Evolutionary conservation across 2,329 filamentous ascomycete species (phyloP).

Genomic region (Arthrinium phaeospermum): DNA sequence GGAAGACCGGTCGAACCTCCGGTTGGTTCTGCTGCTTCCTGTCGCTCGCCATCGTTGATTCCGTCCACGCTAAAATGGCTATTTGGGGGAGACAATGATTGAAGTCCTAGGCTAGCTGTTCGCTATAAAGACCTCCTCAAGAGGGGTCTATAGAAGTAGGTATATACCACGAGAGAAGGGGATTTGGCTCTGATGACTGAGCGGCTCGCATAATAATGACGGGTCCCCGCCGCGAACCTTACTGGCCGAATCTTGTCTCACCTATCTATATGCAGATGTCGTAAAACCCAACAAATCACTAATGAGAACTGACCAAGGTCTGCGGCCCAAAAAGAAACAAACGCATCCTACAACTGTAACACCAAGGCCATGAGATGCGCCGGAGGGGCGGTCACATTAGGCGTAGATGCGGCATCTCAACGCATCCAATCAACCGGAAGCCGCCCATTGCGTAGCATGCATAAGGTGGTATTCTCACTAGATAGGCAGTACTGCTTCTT

Average conservation of each 20-base stretch:
- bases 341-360: neutral
- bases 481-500: neutral
- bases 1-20: neutral
- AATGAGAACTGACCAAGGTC: neutral
- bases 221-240: neutral
- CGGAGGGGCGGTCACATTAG: neutral
- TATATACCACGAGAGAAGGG: neutral
- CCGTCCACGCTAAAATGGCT: neutral
- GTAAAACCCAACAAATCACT: neutral
- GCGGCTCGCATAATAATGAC: neutral
- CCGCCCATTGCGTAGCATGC: neutral
- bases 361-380: neutral
- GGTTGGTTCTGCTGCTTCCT: neutral
- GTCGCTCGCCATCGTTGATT: neutral
- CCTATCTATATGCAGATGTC: neutral
- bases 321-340: too few relatives aligned
- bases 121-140: too few relatives aligned
- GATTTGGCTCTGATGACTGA: too few relatives aligned
- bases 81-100: neutral
- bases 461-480: neutral
- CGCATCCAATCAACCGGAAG: neutral
- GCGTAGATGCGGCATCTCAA: neutral
- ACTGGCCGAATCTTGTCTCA: neutral
- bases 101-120: accelerated
- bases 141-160: too few relatives aligned